Conservation (phyloP, 768 basidiomycete species). For the Phanerodontia chrysosporium region DNA sequence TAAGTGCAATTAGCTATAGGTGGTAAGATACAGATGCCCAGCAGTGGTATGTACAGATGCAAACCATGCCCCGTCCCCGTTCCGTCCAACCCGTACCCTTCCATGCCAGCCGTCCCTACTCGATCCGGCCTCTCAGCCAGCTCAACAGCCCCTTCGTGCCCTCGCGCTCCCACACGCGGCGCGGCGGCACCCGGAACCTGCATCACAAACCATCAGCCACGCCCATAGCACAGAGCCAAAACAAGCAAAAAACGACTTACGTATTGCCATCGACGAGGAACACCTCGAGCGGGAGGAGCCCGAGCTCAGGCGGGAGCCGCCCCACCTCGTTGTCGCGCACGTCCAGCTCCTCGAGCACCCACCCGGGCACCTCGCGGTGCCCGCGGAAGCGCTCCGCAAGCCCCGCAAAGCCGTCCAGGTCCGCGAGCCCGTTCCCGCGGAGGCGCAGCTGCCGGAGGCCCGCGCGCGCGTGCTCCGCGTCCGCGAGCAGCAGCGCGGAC, state of each 20-base stretch:
- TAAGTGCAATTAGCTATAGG: too few relatives aligned
- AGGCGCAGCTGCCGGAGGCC: constrained; percentile 65
- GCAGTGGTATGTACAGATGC: too few relatives aligned
- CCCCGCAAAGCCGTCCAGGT: constrained; percentile 57
- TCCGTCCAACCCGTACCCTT: neutral
- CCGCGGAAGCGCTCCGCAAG: constrained; percentile 65
- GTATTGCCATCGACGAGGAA: constrained; percentile 82
- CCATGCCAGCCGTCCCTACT: constrained; percentile 27
- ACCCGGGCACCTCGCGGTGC: constrained; percentile 55
- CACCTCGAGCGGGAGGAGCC: constrained; percentile 72
- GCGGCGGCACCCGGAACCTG: constrained; percentile 78
- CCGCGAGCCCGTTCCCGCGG: constrained; percentile 62
- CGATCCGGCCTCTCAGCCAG: constrained; percentile 75
- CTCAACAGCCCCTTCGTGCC: constrained; percentile 77
- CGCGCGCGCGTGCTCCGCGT: constrained; percentile 29
- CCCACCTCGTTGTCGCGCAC: constrained; percentile 77
- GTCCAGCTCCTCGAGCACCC: constrained; percentile 82
- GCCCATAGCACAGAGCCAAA: neutral
- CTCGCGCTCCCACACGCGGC: constrained; percentile 83
- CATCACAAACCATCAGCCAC: neutral
- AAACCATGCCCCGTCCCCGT: too few relatives aligned
- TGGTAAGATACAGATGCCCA: too few relatives aligned
- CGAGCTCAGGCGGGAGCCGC: constrained; percentile 64
- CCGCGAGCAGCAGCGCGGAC: constrained; percentile 46
- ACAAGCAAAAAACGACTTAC: constrained; percentile 40